phyloP scores from a whole-genome alignment of 371 early-diverging fungal species.

The Funneliformis caledonium region DNA sequence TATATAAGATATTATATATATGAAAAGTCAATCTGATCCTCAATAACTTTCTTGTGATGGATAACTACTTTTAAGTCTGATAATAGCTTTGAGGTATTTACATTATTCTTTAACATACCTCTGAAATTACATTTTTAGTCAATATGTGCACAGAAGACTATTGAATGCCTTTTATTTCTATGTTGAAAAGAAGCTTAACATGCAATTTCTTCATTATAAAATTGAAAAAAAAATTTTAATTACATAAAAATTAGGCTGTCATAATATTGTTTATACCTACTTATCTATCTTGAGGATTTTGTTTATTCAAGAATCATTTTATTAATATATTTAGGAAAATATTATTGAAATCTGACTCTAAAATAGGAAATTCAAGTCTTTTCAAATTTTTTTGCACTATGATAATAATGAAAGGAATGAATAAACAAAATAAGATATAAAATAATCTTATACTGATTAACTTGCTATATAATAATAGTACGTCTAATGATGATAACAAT shows the following conservation, averaged over 20 bases:
- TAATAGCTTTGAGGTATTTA: slow-evolving; percentile 35
- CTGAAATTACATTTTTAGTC: slow-evolving; percentile 38
- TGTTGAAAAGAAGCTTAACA: background rate
- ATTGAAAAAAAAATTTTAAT: background rate
- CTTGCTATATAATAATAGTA: slow-evolving; percentile 37
- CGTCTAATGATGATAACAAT: background rate
- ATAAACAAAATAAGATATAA: background rate
- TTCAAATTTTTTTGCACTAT: slow-evolving; percentile 6
- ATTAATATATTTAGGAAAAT: slow-evolving; percentile 37
- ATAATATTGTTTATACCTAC: slow-evolving; percentile 22
- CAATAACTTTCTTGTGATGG: slow-evolving; percentile 34
- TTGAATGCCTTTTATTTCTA: too few relatives aligned
- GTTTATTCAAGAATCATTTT: slow-evolving; percentile 18
- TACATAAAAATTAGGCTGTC: slow-evolving; percentile 16
- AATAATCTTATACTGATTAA: background rate
- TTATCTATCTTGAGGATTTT: slow-evolving; percentile 20
- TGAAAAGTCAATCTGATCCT: slow-evolving; percentile 3
- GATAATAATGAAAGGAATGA: background rate
- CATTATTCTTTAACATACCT: background rate
- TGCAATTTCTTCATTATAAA: background rate
- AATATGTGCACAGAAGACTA: background rate
- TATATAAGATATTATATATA: slow-evolving; percentile 39
- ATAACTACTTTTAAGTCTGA: slow-evolving; percentile 30
- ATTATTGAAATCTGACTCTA: background rate
- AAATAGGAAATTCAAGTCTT: slow-evolving; percentile 15